A percentile compares a stretch with the other conserved stretches of the same genome.
Evolutionary conservation across 352 stramenopile genomes (phyloP).

Genomic region (Phytophthora pluvialis): DNA sequence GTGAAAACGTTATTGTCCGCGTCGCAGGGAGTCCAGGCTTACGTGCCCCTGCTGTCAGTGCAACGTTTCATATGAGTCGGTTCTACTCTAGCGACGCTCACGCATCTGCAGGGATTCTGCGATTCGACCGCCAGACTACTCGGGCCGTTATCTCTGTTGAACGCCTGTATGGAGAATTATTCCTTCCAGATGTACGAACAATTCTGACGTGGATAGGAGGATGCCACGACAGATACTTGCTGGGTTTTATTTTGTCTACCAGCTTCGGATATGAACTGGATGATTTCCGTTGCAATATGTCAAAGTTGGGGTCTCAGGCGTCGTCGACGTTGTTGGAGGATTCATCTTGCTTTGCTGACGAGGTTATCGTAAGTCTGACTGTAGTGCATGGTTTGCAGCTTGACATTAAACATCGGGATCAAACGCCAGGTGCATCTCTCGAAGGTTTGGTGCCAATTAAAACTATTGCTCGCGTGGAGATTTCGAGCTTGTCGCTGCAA

Average conservation of each 20-base stretch:
- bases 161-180: slow-evolving; percentile 44
- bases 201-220: slow-evolving; percentile 45
- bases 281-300: slow-evolving; percentile 63
- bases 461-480: slow-evolving; percentile 40
- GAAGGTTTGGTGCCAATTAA: slow-evolving; percentile 22
- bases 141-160: slow-evolving; percentile 38
- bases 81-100: slow-evolving; percentile 38
- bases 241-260: slow-evolving; percentile 74
- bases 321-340: slow-evolving; percentile 36
- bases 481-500: slow-evolving; percentile 44
- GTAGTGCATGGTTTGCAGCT: slow-evolving; percentile 47
- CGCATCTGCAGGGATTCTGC: slow-evolving; percentile 19
- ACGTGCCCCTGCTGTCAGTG: slow-evolving; percentile 47
- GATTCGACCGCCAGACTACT: slow-evolving; percentile 31
- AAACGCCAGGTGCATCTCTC: slow-evolving; percentile 23
- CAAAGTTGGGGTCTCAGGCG: slow-evolving; percentile 47
- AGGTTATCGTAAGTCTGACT: slow-evolving; percentile 33
- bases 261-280: slow-evolving; percentile 65
- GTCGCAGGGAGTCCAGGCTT: slow-evolving; percentile 45
- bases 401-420: slow-evolving; percentile 47
- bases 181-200: slow-evolving; percentile 50
- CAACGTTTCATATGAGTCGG: slow-evolving; percentile 50
- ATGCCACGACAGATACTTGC: slow-evolving; percentile 54
- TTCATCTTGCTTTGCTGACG: slow-evolving; percentile 34
- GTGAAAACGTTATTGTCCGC: slow-evolving; percentile 41